phyloP scores from a whole-genome alignment of 2,329 filamentous ascomycete species.

The Reticulascus tulasneorum region DNA sequence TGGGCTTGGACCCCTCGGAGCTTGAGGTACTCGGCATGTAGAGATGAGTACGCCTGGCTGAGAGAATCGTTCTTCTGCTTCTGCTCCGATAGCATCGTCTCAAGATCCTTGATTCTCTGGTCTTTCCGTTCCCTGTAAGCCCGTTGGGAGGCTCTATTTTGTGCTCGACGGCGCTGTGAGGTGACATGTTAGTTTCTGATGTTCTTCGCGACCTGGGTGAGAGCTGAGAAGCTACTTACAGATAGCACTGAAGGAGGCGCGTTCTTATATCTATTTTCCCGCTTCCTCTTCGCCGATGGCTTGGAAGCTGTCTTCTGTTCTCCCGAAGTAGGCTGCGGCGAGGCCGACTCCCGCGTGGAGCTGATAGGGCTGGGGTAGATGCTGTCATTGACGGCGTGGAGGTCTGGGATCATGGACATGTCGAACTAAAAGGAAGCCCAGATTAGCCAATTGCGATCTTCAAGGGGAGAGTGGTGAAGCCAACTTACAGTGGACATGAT shows the following conservation, averaged over 20 bases:
- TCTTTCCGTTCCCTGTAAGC: constrained; percentile 34
- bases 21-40: constrained; percentile 41
- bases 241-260: constrained; percentile 45
- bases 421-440: constrained; percentile 11
- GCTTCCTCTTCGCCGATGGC: constrained; percentile 40
- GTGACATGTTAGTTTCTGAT: constrained; percentile 3
- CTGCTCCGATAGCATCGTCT: constrained; percentile 49
- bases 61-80: constrained; percentile 53
- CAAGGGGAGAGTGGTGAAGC: background rate
- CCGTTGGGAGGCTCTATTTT: constrained; percentile 27
- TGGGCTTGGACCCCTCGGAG: constrained; percentile 20
- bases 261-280: constrained; percentile 51
- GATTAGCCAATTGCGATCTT: constrained; percentile 2
- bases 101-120: constrained; percentile 61
- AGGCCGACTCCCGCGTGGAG: constrained; percentile 14
- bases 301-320: constrained; percentile 21
- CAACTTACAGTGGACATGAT: constrained; percentile 14
- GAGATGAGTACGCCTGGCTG: constrained; percentile 47
- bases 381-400: constrained; percentile 16
- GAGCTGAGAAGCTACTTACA: constrained; percentile 30
- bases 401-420: constrained; percentile 19
- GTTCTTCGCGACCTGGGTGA: background rate
- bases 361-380: constrained; percentile 30
- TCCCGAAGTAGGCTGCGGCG: constrained; percentile 10
- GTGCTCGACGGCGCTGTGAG: constrained; percentile 24